Conservation (phyloP, 2,329 filamentous ascomycete species). For the Fusarium poae region DNA sequence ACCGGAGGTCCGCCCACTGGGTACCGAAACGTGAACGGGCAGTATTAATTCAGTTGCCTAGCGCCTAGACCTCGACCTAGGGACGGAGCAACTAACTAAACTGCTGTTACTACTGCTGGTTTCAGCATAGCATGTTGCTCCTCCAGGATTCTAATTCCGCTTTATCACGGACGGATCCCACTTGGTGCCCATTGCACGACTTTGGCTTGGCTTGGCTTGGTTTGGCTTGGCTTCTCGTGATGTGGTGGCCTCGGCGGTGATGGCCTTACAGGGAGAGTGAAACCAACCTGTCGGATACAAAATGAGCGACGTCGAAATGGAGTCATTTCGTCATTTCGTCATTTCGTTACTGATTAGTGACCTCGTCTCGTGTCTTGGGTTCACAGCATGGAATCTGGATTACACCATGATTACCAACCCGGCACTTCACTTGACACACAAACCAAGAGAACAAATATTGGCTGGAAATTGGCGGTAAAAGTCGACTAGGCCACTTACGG, state of each 20-base stretch:
- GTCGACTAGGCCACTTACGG: not conserved
- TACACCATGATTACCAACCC: slow-evolving; percentile 39
- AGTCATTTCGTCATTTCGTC: slow-evolving; percentile 30
- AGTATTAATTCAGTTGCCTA: slow-evolving; percentile 25
- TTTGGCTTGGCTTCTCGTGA: slow-evolving; percentile 32
- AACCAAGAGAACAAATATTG: not conserved
- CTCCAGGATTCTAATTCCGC: slow-evolving; percentile 15
- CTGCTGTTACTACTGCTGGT: slow-evolving; percentile 5
- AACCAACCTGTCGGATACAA: slow-evolving; percentile 36
- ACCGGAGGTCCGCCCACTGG: slow-evolving; percentile 3
- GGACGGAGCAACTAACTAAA: slow-evolving; percentile 1
- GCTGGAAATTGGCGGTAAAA: slow-evolving; percentile 17
- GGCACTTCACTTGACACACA: slow-evolving; percentile 7
- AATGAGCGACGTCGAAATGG: slow-evolving; percentile 14
- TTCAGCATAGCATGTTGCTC: slow-evolving; percentile 17
- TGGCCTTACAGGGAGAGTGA: slow-evolving; percentile 21
- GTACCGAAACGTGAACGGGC: not conserved
- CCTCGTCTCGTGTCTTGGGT: not conserved
- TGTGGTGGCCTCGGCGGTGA: slow-evolving; percentile 4
- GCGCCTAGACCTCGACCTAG: not conserved
- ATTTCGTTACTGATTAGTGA: not conserved
- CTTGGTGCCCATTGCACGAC: slow-evolving; percentile 38
- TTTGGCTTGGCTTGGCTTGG: no score
- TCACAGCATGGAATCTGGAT: slow-evolving; percentile 10
- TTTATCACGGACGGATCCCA: slow-evolving; percentile 17